Conservation (phyloP, 129 eudicot species). For the Centella asiatica region DNA sequence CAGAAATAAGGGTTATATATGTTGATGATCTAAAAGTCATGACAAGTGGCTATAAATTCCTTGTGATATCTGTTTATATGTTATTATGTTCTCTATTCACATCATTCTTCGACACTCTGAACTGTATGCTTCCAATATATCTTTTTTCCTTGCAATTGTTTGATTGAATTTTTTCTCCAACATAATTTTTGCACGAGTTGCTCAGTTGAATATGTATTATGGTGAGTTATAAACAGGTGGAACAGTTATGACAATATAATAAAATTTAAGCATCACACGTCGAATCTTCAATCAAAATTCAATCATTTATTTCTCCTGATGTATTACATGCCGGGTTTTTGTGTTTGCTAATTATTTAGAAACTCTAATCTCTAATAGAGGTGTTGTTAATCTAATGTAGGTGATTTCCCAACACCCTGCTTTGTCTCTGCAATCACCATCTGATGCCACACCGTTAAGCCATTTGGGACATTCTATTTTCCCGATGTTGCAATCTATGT, state of each 20-base stretch:
- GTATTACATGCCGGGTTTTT: neutral
- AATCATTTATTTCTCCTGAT: neutral
- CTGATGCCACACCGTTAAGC: constrained; percentile 37
- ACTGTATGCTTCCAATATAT: no score
- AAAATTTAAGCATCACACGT: no score
- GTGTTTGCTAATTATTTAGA: neutral
- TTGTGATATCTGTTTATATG: no score
- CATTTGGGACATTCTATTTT: constrained; percentile 31
- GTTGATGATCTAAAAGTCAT: no score
- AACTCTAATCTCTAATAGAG: constrained; percentile 11
- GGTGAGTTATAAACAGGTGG: neutral
- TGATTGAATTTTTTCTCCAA: neutral
- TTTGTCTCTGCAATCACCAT: constrained; percentile 27
- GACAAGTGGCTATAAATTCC: no score
- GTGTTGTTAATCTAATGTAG: constrained; percentile 36
- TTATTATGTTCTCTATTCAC: no score
- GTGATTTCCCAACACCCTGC: constrained; percentile 43
- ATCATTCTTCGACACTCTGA: no score
- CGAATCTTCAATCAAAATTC: no score
- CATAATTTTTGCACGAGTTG: neutral
- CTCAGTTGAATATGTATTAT: no score
- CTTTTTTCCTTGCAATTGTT: neutral
- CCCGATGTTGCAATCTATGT: constrained; percentile 42
- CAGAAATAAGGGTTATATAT: no score
- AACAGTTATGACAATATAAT: no score